A percentile compares a stretch with the other conserved stretches of the same genome.
Conservation (phyloP, 1,284 basidiomycete species). For the Binderoboletus segoi region DNA sequence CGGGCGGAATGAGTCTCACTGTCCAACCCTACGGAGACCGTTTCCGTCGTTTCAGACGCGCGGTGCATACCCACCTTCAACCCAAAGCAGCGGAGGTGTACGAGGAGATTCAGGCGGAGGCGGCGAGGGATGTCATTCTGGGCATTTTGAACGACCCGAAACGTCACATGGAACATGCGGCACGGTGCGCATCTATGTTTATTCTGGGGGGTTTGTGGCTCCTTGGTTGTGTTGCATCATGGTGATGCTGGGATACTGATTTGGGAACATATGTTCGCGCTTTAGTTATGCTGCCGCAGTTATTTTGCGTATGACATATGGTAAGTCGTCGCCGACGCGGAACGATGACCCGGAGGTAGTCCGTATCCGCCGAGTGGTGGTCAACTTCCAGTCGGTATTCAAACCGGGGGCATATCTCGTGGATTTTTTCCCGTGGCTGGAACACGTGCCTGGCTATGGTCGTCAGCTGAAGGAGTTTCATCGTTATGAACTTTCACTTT, state of each 20-base stretch:
- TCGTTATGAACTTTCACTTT: conserved; percentile 48
- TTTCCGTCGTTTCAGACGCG: conserved; percentile 32
- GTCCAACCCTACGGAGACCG: conserved; percentile 20
- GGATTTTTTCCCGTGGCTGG: conserved; percentile 57
- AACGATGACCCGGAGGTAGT: conserved; percentile 58
- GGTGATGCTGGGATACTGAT: no score
- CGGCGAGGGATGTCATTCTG: conserved; percentile 39
- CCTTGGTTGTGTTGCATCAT: not conserved
- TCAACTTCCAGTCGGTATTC: conserved; percentile 50
- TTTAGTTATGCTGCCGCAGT: conserved; percentile 61
- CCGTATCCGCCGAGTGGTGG: conserved; percentile 50
- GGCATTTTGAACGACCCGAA: conserved; percentile 42
- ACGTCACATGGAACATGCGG: conserved; percentile 34
- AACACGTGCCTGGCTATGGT: conserved; percentile 32
- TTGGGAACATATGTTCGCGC: no score
- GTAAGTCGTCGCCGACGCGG: conserved; percentile 49
- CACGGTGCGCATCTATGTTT: conserved; percentile 28
- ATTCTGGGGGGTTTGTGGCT: no score
- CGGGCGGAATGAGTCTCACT: conserved; percentile 26
- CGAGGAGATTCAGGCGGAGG: conserved; percentile 36
- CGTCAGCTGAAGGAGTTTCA: conserved; percentile 40
- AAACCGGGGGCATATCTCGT: conserved; percentile 59
- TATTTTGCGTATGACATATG: conserved; percentile 66
- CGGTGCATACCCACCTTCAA: conserved; percentile 41
- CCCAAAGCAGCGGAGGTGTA: conserved; percentile 37